Base-by-base conservation (phyloP, 1,284 basidiomycete species). In the Leccinum griseonigrum region DNA sequence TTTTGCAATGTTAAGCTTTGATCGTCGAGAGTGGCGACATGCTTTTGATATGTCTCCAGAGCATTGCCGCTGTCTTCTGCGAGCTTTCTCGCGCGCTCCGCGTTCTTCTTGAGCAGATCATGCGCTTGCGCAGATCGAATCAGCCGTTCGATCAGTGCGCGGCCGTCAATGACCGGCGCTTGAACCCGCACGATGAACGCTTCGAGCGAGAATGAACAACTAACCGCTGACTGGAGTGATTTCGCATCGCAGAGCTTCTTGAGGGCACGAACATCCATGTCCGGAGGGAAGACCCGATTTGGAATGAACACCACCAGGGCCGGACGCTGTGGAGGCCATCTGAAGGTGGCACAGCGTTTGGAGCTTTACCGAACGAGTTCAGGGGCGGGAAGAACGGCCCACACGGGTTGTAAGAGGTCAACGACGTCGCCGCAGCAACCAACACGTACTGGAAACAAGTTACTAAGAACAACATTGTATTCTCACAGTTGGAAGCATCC, bases 401-500 rank as follows among this genome's bases (percentile, higher is more conserved):
- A 96, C n/a, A 95, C 68, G 6, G 89, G 84, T 55, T 83, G 81
- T 32, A 96, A 83, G 29, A 87, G 74, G 3, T 85, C 77, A 52
- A 87, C 78, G 61, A 92, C 79, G 16, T 82, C 78, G 28, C 94
- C 1, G 90, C 95, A 11, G 96, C 97, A 8, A 98, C 94, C 48
- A 98, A 82, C 67, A 99, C 94, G 76, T 99, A 99, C 78, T 99
- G 97, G 86, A 98, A 99, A 65, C 94, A 97, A 3, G 96, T 98
- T 56, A 98, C 83, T 67, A 98, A 78, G 79, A 99, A 99, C 60
- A 99, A 77, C 8, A 86, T 86, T 8, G 97, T 91, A 76, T 99
- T 99, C 75, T 99, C 97, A 67, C 86, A 96, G 74, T 97, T 99
- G 59, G 80, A 85, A n/a, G 94, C 90, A 67, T 96, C 87, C 59